These are phyloP conservation scores for Lasiodiplodia sp. DNA, from an alignment of 2,329 filamentous ascomycete species.

Conservation along the genomic window DNA sequence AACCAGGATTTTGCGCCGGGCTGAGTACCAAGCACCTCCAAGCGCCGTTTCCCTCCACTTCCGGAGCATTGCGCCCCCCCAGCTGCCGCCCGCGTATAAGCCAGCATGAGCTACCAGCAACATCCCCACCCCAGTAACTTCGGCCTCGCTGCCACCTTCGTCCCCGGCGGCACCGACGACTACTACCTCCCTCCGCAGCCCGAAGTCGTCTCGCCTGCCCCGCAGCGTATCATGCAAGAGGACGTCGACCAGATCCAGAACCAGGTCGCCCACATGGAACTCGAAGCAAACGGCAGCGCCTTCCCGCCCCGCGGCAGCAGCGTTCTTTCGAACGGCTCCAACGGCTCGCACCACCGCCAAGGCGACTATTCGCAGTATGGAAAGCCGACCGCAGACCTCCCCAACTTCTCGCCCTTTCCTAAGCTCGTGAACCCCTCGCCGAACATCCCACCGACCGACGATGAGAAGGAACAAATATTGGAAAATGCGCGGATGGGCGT, in stretches of 20 bases:
- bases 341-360: conserved; percentile 31
- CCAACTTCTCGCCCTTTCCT: conserved; percentile 91
- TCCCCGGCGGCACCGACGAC: conserved; percentile 72
- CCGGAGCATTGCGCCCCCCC: conserved; percentile 23
- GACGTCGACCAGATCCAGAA: conserved; percentile 86
- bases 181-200: conserved; percentile 68
- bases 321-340: conserved; percentile 34
- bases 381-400: conserved; percentile 58
- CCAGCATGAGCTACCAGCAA: conserved; percentile 30
- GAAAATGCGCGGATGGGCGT: conserved; percentile 85
- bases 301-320: conserved; percentile 21
- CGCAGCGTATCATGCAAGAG: conserved; percentile 90
- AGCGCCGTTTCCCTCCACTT: conserved; percentile 22
- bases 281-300: conserved; percentile 66
- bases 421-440: conserved; percentile 78
- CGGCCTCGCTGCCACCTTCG: conserved; percentile 64
- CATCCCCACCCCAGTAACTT: conserved; percentile 23
- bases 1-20: conserved; percentile 22
- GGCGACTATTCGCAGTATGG: conserved; percentile 49
- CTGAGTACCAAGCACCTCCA: conserved; percentile 13
- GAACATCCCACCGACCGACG: conserved; percentile 91
- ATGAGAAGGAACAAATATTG: conserved; percentile 89
- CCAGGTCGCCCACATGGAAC: conserved; percentile 87
- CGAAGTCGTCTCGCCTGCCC: conserved; percentile 73
- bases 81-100: conserved; percentile 14